phyloP scores from a whole-genome alignment of 169 alveolate genomes.

The Miamiensis avidus region DNA sequence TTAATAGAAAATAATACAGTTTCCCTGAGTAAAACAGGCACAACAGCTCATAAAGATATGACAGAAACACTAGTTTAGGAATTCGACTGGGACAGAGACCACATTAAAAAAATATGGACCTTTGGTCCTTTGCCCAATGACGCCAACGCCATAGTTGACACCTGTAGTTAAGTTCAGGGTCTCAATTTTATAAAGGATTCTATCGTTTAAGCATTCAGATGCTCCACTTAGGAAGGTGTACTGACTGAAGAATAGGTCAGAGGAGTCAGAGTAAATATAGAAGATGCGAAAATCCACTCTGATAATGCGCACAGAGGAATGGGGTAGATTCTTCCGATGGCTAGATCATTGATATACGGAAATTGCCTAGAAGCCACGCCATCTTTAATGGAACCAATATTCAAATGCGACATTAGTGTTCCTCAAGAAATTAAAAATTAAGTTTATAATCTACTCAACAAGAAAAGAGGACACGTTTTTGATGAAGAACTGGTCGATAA shows the following conservation, averaged over 20 bases:
- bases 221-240: conserved; percentile 59
- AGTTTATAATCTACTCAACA: conserved; percentile 65
- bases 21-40: background rate
- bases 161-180: conserved; percentile 46
- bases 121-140: conserved; percentile 64
- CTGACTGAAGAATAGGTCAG: conserved; percentile 55
- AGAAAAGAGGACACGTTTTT: conserved; percentile 70
- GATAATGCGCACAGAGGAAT: conserved; percentile 68
- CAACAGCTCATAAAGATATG: conserved; percentile 18
- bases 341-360: conserved; percentile 56
- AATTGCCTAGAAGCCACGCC: conserved; percentile 51
- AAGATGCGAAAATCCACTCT: conserved; percentile 55
- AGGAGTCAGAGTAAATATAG: conserved; percentile 54
- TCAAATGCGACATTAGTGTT: conserved; percentile 52
- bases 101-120: conserved; percentile 60
- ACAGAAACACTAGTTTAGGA: conserved; percentile 26
- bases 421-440: conserved; percentile 71
- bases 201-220: conserved; percentile 54
- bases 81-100: conserved; percentile 57
- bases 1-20: conserved; percentile 62
- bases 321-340: conserved; percentile 55
- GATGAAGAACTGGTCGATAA: conserved; percentile 46
- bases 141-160: conserved; percentile 60
- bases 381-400: conserved; percentile 67
- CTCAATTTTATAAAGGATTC: conserved; percentile 51